Evolutionary conservation across 2,329 filamentous ascomycete species (phyloP), one percentile per base, ranked within the genome.

Genomic region (Triangularia verruculosa): DNA sequence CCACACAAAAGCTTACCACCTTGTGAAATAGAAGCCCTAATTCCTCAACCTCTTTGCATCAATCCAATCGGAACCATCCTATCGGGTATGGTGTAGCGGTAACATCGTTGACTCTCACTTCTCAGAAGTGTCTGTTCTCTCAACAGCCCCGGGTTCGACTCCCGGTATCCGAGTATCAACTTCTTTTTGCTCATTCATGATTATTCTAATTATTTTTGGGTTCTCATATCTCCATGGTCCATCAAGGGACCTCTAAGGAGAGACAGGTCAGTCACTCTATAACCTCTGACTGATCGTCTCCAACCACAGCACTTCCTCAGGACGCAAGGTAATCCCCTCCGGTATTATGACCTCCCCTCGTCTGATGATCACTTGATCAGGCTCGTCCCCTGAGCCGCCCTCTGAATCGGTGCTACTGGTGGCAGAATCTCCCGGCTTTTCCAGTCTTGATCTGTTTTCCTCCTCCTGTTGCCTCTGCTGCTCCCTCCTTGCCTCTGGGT

Each of bases 251-350:
- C 34, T n/a, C 17, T 15, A 39, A n/a, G 15, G n/a, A 15, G 15
- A 39, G 13, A n/a, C n/a, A n/a, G n/a, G n/a, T n/a, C n/a, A n/a
- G n/a, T n/a, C n/a, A n/a, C n/a, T 43, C 39, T 67, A 67, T 39
- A 70, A 55, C 52, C 68, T 61, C 55, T 69, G 62, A 55, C 66
- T 64, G 11, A 70, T 53, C 27, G 57, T 69, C 63, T 70, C 69
- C 27, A 70, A 34, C 25, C 63, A 67, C 61, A 66, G 25, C 4
- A 67, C 57, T 61, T 70, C 69, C 20, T 70, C 69, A 0, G 65
- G 66, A 9, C 66, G 54, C 7, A 70, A 56, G 4, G 47, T 63
- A 13, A 70, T 27, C 12, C 67, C 61, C 13, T 68, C 68, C 9
- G 65, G 66, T 3, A 70, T 62, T 4, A 59, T 53, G 5, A 70